Evolutionary conservation across 139 green algal genomes (phyloP), one percentile per base, ranked within the genome.

Genomic region (Pleodorina starrii): DNA sequence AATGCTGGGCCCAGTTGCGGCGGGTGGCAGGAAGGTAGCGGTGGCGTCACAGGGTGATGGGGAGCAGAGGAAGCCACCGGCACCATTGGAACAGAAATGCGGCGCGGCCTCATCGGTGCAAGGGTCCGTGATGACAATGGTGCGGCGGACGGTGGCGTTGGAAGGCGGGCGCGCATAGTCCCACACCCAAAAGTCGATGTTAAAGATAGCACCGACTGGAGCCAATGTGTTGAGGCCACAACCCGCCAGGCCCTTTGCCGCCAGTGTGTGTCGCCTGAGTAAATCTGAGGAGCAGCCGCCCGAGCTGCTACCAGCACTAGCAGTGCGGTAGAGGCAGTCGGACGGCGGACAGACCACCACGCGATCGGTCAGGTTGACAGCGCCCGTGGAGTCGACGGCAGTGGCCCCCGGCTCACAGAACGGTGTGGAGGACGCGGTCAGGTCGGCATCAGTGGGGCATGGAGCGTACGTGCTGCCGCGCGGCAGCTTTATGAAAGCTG

Each of bases 171-270:
- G 86, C 44, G 72, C 71, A 17, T 60, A 66, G 68, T 93, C 92
- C 88, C 90, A 95, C 54, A 95, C 92, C 91, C 85, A 92, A 74
- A 94, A 95, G 46, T 89, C 69, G 21, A 93, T 48, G 57, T 90
- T 42, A 76, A 91, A 95, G 16, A 87, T 74, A 5, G 91, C 91
- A 0, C 93, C 93, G 10, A 91, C 74, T 0, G 87, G 43, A 14
- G 71, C 59, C 1, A 46, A 35, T 7, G 90, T 89, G 85, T 95
- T 90, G 69, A 95, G 73, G 38, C 27, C 69, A 66, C 93, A 95
- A 32, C 91, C 91, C 29, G 78, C 32, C 10, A 94, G 87, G 40
- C 91, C 91, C 77, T 94, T 94, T 51, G 59, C 36, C 1, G 25
- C 69, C 23, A 94, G 89, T 19, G 73, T 87, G 82, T 94, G 89